These are phyloP conservation scores for Trichoderma polysporum DNA, from an alignment of 2,329 filamentous ascomycete species.

Conservation along the genomic window DNA sequence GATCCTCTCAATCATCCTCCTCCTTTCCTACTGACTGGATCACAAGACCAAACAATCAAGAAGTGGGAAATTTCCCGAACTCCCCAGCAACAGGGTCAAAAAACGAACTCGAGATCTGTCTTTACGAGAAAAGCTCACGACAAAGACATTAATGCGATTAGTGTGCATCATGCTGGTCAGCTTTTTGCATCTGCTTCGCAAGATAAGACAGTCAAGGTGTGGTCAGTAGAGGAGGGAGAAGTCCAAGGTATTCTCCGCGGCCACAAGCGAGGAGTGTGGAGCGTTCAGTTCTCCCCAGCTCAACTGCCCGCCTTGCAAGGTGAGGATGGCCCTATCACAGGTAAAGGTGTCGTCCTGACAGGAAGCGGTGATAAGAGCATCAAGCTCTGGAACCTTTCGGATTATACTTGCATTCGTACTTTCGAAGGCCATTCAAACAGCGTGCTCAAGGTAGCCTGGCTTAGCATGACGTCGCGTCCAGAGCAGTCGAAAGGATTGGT, in stretches of 20 bases:
- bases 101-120: slow-evolving; percentile 61
- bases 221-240: slow-evolving; percentile 86
- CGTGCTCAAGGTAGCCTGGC: slow-evolving; percentile 89
- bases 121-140: slow-evolving; percentile 96
- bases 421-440: slow-evolving; percentile 97
- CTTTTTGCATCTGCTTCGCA: slow-evolving; percentile 95
- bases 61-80: slow-evolving; percentile 77
- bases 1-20: slow-evolving; percentile 80
- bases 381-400: slow-evolving; percentile 88
- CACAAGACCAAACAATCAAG: slow-evolving; percentile 94
- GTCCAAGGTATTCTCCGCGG: slow-evolving; percentile 88
- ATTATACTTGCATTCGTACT: slow-evolving; percentile 89
- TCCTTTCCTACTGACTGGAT: slow-evolving; percentile 82
- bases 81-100: slow-evolving; percentile 43
- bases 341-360: slow-evolving; percentile 80
- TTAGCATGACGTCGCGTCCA: slow-evolving; percentile 55
- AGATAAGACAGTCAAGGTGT: slow-evolving; percentile 95
- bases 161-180: slow-evolving; percentile 70
- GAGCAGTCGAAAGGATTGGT: slow-evolving; percentile 59
- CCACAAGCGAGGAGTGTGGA: slow-evolving; percentile 94
- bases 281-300: slow-evolving; percentile 82
- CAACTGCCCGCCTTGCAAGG: slow-evolving; percentile 72
- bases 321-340: slow-evolving; percentile 69
- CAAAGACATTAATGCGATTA: slow-evolving; percentile 96
- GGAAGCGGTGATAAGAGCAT: slow-evolving; percentile 95